These are phyloP conservation scores for Agaricales sp. DNA, from an alignment of 1,284 basidiomycete genomes.

Conservation along the genomic window DNA sequence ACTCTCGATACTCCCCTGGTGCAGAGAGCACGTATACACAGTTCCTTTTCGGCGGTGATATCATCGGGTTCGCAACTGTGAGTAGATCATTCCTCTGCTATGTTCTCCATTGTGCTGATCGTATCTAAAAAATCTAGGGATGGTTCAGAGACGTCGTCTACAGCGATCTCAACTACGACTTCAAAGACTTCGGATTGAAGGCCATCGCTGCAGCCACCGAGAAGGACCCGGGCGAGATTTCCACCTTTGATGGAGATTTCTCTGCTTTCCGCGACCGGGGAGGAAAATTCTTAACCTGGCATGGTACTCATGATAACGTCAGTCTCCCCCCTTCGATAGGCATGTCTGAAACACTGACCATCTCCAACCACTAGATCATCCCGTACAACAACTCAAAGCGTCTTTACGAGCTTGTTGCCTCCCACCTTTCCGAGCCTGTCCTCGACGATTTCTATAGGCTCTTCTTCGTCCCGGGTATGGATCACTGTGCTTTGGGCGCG, in stretches of 20 bases:
- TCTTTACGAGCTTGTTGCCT: slow-evolving; percentile 23
- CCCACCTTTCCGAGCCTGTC: slow-evolving; percentile 15
- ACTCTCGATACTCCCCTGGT: slow-evolving; percentile 14
- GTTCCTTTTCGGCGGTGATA: neutral
- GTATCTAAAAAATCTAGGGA: neutral
- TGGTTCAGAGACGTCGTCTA: slow-evolving; percentile 1
- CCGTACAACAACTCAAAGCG: slow-evolving; percentile 23
- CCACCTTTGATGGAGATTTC: slow-evolving; percentile 10
- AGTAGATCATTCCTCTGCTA: neutral
- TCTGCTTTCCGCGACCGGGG: slow-evolving; percentile 14
- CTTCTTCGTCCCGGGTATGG: slow-evolving; percentile 32
- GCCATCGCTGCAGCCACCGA: neutral
- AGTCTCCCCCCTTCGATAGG: slow-evolving; percentile 10
- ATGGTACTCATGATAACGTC: slow-evolving; percentile 22
- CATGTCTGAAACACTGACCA: neutral
- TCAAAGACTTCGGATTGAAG: neutral
- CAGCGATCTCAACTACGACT: neutral
- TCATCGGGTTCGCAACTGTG: neutral
- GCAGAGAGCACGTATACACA: neutral
- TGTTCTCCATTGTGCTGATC: neutral
- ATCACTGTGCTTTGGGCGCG: slow-evolving; percentile 19
- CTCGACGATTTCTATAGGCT: slow-evolving; percentile 27
- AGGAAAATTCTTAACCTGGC: slow-evolving; percentile 14
- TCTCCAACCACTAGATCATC: slow-evolving; percentile 21
- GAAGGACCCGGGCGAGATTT: neutral